These are phyloP conservation scores for Pulveroboletus frians DNA, from an alignment of 768 basidiomycete genomes.

Conservation along the genomic window DNA sequence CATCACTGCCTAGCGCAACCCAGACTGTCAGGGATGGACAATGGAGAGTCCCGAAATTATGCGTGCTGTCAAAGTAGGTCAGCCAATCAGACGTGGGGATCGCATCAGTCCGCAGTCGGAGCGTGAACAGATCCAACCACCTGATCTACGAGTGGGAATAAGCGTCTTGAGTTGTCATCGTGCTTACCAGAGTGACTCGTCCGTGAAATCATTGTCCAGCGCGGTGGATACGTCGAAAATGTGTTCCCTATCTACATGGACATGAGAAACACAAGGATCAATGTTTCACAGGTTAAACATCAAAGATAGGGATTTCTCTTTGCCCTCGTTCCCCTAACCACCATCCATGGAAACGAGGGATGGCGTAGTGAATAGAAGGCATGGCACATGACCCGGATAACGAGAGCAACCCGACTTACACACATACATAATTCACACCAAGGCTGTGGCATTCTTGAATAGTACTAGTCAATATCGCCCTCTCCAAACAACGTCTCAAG, in stretches of 20 bases:
- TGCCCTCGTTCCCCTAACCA: slow-evolving; percentile 85
- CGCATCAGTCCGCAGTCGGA: not conserved
- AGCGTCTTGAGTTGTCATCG: no score
- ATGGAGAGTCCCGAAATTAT: no score
- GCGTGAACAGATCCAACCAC: no score
- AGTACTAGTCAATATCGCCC: slow-evolving; percentile 14
- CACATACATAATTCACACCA: no score
- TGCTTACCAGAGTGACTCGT: not conserved
- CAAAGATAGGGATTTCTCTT: slow-evolving; percentile 38
- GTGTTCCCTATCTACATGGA: slow-evolving; percentile 21
- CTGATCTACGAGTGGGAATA: no score
- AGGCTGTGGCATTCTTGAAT: slow-evolving; percentile 18
- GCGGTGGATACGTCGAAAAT: slow-evolving; percentile 1
- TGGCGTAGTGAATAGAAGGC: slow-evolving; percentile 76
- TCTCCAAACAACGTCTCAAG: slow-evolving; percentile 35
- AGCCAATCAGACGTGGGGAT: slow-evolving; percentile 2
- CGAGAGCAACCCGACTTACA: no score
- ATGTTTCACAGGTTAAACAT: slow-evolving; percentile 19
- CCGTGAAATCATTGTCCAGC: not conserved
- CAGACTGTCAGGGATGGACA: not conserved
- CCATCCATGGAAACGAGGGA: slow-evolving; percentile 43
- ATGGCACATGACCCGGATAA: slow-evolving; percentile 14
- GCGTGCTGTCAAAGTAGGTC: slow-evolving; percentile 4
- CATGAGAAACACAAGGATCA: slow-evolving; percentile 9
- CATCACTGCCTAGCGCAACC: slow-evolving; percentile 3